A percentile compares a stretch with the other conserved stretches of the same genome.
phyloP scores from a whole-genome alignment of 345 rosid genomes.

The Turritis glabra region DNA sequence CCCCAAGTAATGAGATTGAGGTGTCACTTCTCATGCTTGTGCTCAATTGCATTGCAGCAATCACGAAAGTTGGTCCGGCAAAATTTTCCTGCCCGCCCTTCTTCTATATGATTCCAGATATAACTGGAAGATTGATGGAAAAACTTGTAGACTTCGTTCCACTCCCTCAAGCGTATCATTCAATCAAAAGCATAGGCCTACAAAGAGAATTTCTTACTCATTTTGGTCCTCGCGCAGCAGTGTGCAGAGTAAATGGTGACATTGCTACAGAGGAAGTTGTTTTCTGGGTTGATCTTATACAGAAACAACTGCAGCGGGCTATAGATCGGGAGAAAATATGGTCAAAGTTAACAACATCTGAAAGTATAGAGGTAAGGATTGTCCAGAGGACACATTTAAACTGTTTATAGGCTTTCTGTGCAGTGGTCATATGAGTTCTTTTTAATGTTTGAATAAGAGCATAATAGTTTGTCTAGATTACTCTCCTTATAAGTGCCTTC shows the following conservation, averaged over 20 bases:
- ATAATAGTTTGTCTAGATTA: slow-evolving; percentile 23
- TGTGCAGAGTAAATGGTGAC: slow-evolving; percentile 70
- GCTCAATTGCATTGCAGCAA: slow-evolving; percentile 77
- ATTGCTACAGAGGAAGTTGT: slow-evolving; percentile 68
- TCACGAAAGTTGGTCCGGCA: slow-evolving; percentile 81
- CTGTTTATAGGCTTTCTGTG: slow-evolving; percentile 8
- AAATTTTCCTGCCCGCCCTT: slow-evolving; percentile 81
- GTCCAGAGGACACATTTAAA: slow-evolving; percentile 23
- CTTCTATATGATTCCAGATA: slow-evolving; percentile 67
- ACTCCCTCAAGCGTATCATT: slow-evolving; percentile 63
- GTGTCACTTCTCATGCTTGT: slow-evolving; percentile 82
- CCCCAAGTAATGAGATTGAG: slow-evolving; percentile 59
- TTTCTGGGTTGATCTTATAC: slow-evolving; percentile 96
- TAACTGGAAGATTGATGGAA: slow-evolving; percentile 84
- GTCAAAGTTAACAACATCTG: slow-evolving; percentile 93
- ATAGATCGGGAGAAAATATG: slow-evolving; percentile 96
- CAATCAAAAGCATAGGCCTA: slow-evolving; percentile 77
- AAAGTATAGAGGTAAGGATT: slow-evolving; percentile 85
- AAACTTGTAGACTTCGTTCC: slow-evolving; percentile 78
- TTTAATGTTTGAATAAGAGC: slow-evolving; percentile 5
- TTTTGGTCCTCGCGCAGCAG: slow-evolving; percentile 90
- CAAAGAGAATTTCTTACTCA: slow-evolving; percentile 88
- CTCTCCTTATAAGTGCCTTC: background rate
- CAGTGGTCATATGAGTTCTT: background rate
- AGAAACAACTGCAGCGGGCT: slow-evolving; percentile 80